Conservation (phyloP, 164 flowering plant species). For the Sextonia rubra region DNA sequence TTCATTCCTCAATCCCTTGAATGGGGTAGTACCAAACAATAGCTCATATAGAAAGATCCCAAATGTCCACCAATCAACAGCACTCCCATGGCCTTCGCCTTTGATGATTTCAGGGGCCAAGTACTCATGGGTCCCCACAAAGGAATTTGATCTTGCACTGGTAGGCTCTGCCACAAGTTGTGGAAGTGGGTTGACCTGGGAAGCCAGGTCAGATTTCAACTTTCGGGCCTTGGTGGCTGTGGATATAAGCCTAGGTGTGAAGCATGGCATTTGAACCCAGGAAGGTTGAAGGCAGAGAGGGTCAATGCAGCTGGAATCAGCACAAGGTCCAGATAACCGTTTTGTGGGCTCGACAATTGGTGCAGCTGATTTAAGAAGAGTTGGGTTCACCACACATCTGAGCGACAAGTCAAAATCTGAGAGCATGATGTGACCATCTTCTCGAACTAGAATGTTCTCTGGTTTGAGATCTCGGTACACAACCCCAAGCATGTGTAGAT, state of each 20-base stretch:
- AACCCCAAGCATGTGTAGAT: conserved; percentile 90
- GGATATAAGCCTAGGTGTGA: conserved; percentile 52
- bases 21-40: conserved; percentile 74
- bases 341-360: conserved; percentile 31
- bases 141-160: conserved; percentile 77
- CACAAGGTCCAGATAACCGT: conserved; percentile 38
- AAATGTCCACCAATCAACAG: conserved; percentile 93
- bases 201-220: conserved; percentile 35
- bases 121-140: conserved; percentile 92
- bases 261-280: conserved; percentile 67
- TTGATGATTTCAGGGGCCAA: conserved; percentile 85
- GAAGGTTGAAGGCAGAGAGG: conserved; percentile 80
- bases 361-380: conserved; percentile 44
- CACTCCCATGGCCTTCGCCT: conserved; percentile 84
- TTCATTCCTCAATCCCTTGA: conserved; percentile 68
- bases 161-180: conserved; percentile 89
- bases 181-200: conserved; percentile 54
- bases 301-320: conserved; percentile 64
- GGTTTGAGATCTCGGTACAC: conserved; percentile 87
- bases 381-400: conserved; percentile 61
- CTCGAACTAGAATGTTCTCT: conserved; percentile 78
- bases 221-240: conserved; percentile 52
- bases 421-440: conserved; percentile 93
- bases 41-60: conserved; percentile 84
- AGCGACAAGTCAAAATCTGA: conserved; percentile 84